Base-by-base conservation (phyloP, 495 filamentous ascomycete genomes). In the Lichenothelia convexa region DNA sequence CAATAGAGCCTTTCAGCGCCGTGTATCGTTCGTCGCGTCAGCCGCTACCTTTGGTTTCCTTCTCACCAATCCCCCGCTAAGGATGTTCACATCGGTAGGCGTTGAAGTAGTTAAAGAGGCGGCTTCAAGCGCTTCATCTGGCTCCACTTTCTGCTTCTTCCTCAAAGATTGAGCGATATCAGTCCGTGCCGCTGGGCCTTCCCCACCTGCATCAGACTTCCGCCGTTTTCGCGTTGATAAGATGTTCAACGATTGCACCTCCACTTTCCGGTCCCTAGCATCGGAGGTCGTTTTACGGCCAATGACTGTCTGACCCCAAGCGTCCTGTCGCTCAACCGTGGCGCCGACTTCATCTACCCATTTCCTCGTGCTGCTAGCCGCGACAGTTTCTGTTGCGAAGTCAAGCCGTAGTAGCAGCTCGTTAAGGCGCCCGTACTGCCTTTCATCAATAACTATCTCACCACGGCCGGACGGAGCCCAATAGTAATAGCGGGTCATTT, bases 361-460 rank as follows among this genome's bases (percentile, higher is more conserved):
- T 27, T 73, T 67, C 36, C 55, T 60, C 7, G 82, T 85, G 48
- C 80, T 83, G 17, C 62, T 58, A 11, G 57, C 57, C 4, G 83
- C 77, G n/a, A 78, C 66, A 9, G 9, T 18, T 1, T 12, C 1
- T 23, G 71, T 75, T 8, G 72, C 73, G 55, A 94, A 94, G 51
- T 94, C 82, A 11, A 86, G 68, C 18, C 77, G 70, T n/a, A 93
- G 67, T 1, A 97, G 62, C 22, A 82, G 57, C 44, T 91, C 78
- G 38, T 73, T 70, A n/a, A 75, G 70, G 7, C 71, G 65, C 40
- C 80, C 75, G 58, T 93, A 97, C 26, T 73, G 71, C 36, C 64
- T 64, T 23, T 81, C 75, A 24, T 64, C 64, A 5, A 93, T 62
- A 2, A 91, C 59, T 5, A 78, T 63, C 15, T 78, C 61, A 5